phyloP scores from a whole-genome alignment of 257 asterid genomes.

The Rauvolfia tetraphylla region DNA sequence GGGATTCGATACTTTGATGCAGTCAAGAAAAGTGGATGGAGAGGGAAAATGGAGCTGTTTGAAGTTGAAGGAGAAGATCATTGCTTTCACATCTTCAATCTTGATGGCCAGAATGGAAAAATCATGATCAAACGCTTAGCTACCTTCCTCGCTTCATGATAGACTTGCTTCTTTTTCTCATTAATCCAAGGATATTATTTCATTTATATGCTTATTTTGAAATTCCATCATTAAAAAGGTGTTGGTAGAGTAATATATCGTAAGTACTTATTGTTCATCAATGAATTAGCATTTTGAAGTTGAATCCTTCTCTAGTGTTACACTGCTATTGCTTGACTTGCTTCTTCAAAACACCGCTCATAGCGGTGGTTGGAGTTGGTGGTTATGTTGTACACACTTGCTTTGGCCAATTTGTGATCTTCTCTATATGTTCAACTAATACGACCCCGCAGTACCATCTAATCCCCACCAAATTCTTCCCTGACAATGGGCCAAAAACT shows the following conservation, averaged over 20 bases:
- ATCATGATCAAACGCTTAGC: conserved; percentile 33
- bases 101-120: conserved; percentile 30
- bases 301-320: too few relatives aligned
- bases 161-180: too few relatives aligned
- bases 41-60: conserved; percentile 46
- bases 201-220: not conserved
- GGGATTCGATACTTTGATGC: conserved; percentile 30
- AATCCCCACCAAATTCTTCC: not conserved
- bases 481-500: not conserved
- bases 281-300: too few relatives aligned
- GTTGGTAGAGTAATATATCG: too few relatives aligned
- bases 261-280: too few relatives aligned
- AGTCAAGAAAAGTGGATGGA: conserved; percentile 54
- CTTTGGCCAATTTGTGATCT: not conserved
- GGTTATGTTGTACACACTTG: not conserved
- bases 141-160: conserved; percentile 23
- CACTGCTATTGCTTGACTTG: too few relatives aligned
- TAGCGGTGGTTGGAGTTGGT: not conserved
- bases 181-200: not conserved
- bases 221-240: not conserved
- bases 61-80: conserved; percentile 48
- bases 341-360: too few relatives aligned
- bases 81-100: conserved; percentile 38
- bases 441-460: not conserved
- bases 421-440: not conserved